These are phyloP conservation scores for Peronosclerospora sorghi DNA, from an alignment of 352 stramenopile species.

Conservation along the genomic window DNA sequence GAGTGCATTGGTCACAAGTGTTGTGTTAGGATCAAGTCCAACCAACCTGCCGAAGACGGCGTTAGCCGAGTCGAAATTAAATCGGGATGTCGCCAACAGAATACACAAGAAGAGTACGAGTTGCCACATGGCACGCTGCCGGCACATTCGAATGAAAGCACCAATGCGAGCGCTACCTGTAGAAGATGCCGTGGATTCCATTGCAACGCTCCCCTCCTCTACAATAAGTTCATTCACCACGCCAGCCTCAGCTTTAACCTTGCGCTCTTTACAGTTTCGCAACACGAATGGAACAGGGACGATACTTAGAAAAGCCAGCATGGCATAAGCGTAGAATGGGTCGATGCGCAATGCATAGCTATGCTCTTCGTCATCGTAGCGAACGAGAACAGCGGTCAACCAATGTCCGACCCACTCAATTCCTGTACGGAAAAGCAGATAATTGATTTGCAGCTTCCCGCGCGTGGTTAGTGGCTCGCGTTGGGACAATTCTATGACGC, in stretches of 20 bases:
- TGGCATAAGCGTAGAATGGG: conserved; percentile 37
- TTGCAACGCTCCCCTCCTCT: conserved; percentile 20
- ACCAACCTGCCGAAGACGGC: conserved; percentile 26
- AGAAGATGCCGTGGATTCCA: conserved; percentile 6
- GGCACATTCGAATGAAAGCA: conserved; percentile 54
- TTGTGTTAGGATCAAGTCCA: conserved; percentile 26
- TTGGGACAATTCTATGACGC: conserved; percentile 72
- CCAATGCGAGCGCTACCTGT: conserved; percentile 13
- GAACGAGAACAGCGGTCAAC: conserved; percentile 34
- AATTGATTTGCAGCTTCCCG: conserved; percentile 70
- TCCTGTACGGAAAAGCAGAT: conserved; percentile 45
- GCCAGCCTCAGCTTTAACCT: conserved; percentile 19
- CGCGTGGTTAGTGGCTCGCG: conserved; percentile 56
- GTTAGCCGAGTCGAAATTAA: conserved; percentile 44
- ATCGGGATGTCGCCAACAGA: conserved; percentile 35
- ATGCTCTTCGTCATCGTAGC: conserved; percentile 24
- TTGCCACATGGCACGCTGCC: conserved; percentile 68
- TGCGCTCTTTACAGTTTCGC: conserved; percentile 47
- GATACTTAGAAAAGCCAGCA: conserved; percentile 39
- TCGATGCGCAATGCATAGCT: conserved; percentile 45
- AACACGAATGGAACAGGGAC: conserved; percentile 51
- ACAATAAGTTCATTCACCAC: conserved; percentile 14
- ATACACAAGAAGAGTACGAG: conserved; percentile 64
- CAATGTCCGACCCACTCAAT: conserved; percentile 42
- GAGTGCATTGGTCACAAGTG: conserved; percentile 34